phyloP scores from a whole-genome alignment of 768 basidiomycete species.

The Candolleomyces aberdarensis region DNA sequence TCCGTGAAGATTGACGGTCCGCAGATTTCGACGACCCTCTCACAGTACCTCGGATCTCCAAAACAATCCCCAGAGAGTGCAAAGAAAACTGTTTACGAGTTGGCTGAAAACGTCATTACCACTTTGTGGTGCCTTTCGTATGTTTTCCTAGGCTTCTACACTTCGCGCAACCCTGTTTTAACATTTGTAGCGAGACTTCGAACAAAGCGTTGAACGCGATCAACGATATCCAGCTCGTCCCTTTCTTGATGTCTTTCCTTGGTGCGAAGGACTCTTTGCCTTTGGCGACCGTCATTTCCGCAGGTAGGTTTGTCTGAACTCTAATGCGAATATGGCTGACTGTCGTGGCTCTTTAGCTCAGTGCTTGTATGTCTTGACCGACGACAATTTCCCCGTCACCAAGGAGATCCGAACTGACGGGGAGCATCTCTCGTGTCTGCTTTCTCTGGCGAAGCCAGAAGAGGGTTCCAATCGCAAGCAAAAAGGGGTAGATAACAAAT shows the following conservation, averaged over 20 bases:
- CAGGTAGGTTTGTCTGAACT: slow-evolving; percentile 48
- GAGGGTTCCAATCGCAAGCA: slow-evolving; percentile 32
- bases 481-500: slow-evolving; percentile 47
- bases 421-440: slow-evolving; percentile 59
- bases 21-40: slow-evolving; percentile 73
- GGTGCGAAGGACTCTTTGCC: slow-evolving; percentile 67
- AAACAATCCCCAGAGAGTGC: slow-evolving; percentile 65
- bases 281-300: slow-evolving; percentile 68
- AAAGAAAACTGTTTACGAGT: slow-evolving; percentile 76
- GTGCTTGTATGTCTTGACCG: slow-evolving; percentile 88
- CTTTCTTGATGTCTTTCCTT: slow-evolving; percentile 91
- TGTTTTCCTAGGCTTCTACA: slow-evolving; percentile 30
- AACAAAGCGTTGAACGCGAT: slow-evolving; percentile 89
- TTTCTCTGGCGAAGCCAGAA: slow-evolving; percentile 52
- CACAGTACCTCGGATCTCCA: slow-evolving; percentile 61
- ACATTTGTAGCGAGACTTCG: slow-evolving; percentile 72
- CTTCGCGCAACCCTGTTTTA: slow-evolving; percentile 15
- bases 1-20: not conserved
- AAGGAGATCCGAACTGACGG: slow-evolving; percentile 60
- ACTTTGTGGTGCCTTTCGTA: slow-evolving; percentile 93
- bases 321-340: not conserved
- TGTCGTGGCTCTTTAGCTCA: slow-evolving; percentile 55
- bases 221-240: slow-evolving; percentile 73
- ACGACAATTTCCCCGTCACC: slow-evolving; percentile 80
- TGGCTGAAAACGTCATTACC: slow-evolving; percentile 91